Base-by-base conservation (phyloP, 1,139 yeast species). In the Kluyveromyces sp. region DNA sequence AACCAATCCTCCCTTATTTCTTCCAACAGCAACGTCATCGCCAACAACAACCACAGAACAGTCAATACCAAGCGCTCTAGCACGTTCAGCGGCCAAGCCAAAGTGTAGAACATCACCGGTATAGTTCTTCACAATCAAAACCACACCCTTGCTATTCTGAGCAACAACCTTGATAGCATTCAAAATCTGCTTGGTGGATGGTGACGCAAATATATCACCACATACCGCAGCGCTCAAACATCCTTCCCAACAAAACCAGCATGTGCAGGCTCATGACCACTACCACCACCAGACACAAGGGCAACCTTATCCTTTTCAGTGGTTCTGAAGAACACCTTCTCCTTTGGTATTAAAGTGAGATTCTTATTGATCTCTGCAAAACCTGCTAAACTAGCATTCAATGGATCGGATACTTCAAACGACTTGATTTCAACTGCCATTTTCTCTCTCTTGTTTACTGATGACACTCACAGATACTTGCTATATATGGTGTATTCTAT, bases 251-350 rank as follows among this genome's bases (percentile, higher is more conserved):
- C 92, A 61, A 79, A 89, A 0, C 96, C 97, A 4, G 86, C 92
- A 61, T 89, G 96, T 6, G 90, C 73, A 31, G 97, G 97, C 66
- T 90, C 97, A 63, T 90, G 97, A 35, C 97, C 97, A 7, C 92
- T 81, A 31, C 97, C 97, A 47, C 97, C 97, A 48, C 97, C 96
- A 41, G 96, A 81, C 29, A 90, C 69, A 45, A 90, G 58, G 3
- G 88, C 76, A 41, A 89, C 83, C 57, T 83, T 81, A 30, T 68
- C 66, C 38, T 56, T 49, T 8, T 60, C 54, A n/a, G 65, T 66
- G 34, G 57, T 54, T 45, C 73, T 63, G 68, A 73, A 83, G 8
- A 87, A 77, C 2, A 87, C 84, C 54, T 79, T 79, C 59, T 87
- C 94, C 6, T 77, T 69, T 30, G 81, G 82, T 47, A 86, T 77